A percentile compares a stretch with the other conserved stretches of the same genome.
Conservation (phyloP, 2,329 filamentous ascomycete species). For the Sclerotinia spermophila region DNA sequence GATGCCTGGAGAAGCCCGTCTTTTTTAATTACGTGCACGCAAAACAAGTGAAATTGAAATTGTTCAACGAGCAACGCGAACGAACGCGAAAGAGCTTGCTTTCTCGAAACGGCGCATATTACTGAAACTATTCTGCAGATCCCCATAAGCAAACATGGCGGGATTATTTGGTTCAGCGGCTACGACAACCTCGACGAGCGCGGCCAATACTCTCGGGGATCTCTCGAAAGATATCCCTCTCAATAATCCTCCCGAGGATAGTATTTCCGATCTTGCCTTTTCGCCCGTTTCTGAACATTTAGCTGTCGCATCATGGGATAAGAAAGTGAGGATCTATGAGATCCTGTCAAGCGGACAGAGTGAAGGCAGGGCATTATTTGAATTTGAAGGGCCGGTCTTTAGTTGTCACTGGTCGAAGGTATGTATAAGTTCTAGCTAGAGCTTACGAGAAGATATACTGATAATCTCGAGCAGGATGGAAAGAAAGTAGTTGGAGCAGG, state of each 20-base stretch:
- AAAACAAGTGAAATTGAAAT: conserved; percentile 10
- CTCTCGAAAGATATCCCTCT: conserved; percentile 85
- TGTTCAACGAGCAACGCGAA: conserved; percentile 1
- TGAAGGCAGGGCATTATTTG: conserved; percentile 79
- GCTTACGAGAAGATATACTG: conserved; percentile 17
- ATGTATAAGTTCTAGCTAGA: conserved; percentile 37
- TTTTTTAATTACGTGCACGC: conserved; percentile 16
- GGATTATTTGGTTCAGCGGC: conserved; percentile 54
- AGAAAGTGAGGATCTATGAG: conserved; percentile 96
- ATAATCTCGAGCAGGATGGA: conserved; percentile 63
- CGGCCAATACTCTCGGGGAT: conserved; percentile 78
- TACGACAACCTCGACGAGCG: conserved; percentile 43
- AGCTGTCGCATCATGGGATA: conserved; percentile 93
- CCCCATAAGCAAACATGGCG: conserved; percentile 51
- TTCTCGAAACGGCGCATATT: neutral
- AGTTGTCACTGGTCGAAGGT: conserved; percentile 87
- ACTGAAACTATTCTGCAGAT: neutral
- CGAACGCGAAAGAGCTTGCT: conserved; percentile 7
- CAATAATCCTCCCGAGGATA: conserved; percentile 76
- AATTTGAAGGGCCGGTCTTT: conserved; percentile 81
- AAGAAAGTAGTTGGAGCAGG: conserved; percentile 82
- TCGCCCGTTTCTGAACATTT: conserved; percentile 75
- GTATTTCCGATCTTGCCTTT: conserved; percentile 83
- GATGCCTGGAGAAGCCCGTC: conserved; percentile 5
- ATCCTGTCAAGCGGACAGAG: conserved; percentile 74